Evolutionary conservation across 2,329 filamentous ascomycete species (phyloP).

Genomic region (Penicillium digitatum): DNA sequence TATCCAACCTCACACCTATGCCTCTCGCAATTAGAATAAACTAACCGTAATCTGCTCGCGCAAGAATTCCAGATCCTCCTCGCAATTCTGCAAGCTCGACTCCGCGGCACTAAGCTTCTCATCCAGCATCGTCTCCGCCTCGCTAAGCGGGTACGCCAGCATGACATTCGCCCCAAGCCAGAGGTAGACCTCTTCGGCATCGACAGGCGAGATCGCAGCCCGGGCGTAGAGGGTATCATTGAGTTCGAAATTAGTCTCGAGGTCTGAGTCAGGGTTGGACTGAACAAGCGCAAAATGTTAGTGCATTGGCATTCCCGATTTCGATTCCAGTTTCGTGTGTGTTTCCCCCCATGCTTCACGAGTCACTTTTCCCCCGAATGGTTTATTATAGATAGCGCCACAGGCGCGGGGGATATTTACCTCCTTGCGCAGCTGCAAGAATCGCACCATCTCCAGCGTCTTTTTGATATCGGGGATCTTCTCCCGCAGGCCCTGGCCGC

Average conservation of each 20-base stretch:
- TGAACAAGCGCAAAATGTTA: constrained; percentile 3
- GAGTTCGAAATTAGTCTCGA: constrained; percentile 91
- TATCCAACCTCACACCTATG: not conserved
- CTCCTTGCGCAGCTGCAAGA: constrained; percentile 72
- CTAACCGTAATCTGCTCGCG: constrained; percentile 91
- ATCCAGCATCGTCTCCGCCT: constrained; percentile 74
- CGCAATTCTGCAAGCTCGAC: constrained; percentile 76
- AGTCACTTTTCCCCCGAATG: not conserved
- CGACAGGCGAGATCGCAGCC: constrained; percentile 72
- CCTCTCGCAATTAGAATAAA: not conserved
- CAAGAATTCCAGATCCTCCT: constrained; percentile 94
- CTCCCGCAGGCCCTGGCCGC: constrained; percentile 76
- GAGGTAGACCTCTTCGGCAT: constrained; percentile 77
- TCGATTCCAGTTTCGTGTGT: not conserved
- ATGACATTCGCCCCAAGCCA: constrained; percentile 99
- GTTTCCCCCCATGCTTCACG: not conserved
- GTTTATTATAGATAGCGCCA: not conserved
- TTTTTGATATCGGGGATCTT: constrained; percentile 98
- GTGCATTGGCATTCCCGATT: not conserved
- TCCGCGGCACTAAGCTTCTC: constrained; percentile 77
- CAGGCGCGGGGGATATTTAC: constrained; percentile 43
- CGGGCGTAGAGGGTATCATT: constrained; percentile 95
- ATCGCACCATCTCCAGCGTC: constrained; percentile 85
- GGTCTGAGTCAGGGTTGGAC: constrained; percentile 49
- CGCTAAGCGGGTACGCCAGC: constrained; percentile 86